Evolutionary conservation across 139 green algal genomes (phyloP), one percentile per base, ranked within the genome.

Genomic region (Mychonastes homosphaera): DNA sequence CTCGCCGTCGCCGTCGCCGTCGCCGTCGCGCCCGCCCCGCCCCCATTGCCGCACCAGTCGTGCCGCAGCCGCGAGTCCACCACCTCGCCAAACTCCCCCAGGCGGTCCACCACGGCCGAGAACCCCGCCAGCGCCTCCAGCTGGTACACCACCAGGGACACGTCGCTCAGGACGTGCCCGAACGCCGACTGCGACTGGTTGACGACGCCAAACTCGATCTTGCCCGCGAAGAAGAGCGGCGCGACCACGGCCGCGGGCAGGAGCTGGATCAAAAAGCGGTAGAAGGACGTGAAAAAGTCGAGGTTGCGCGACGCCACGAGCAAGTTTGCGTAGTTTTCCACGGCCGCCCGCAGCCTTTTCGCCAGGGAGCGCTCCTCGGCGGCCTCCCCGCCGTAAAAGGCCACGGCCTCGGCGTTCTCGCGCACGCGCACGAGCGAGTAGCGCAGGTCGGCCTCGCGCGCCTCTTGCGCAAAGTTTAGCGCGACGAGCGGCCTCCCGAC

Each of bases 131-230:
- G 69, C 18, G 80, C 55, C 63, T 97, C 82, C 56, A 78, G 81
- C 80, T 94, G 87, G 61, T 94, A 98, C 4, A 98, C 90, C 34
- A 98, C 79, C 10, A 98, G 63, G 0, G 85, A 95, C 15, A 98
- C 74, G 63, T 98, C 92, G 23, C 64, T 72, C 4, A 98, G 70
- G 46, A 98, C 89, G 81, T 98, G 92, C 65, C 87, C 95, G 83
- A 98, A 98, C 1, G 92, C 91, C 34, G 73, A 79, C 41, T 66
- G 59, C 64, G 74, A 88, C 79, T 98, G 92, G 63, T 91, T 98
- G 79, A 98, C 88, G 23, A 98, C 92, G 10, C 92, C 92, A 81
- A 98, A 96, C 65, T 96, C 92, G 51, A 98, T 96, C 67, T 96
- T 83, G 71, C 72, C 21, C 72, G 54, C 45, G 76, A 98, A 98